Base-by-base conservation (phyloP, 140 eudicot genomes). In the Cichorium intybus region DNA sequence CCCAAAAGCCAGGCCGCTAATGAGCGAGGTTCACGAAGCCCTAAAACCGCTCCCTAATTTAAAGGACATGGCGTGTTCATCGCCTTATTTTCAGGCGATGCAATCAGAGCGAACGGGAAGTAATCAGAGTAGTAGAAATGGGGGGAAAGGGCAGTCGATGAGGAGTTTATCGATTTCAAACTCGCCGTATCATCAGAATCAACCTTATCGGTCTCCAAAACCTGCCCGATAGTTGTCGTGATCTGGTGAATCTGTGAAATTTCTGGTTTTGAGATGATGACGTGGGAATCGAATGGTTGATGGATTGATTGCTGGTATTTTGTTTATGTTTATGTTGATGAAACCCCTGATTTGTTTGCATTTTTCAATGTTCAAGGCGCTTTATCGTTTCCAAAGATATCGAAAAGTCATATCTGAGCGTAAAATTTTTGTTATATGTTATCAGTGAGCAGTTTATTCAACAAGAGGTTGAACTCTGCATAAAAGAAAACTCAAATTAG, bases 1-100 rank as follows among this genome's bases (percentile, higher is more conserved):
- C 77, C 90, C 97, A 0, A 90, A 90, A 70, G 80, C 89, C 31
- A 75, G 97, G 37, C 97, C 96, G 15, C 75, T 83, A 56, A 87
- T 90, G 97, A 90, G 95, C 57, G 90, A 90, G 77, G 86, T 35
- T 49, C 78, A 85, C 45, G 77, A 75, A 64, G 71, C 76, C 54
- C 57, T 81, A 24, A 81, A 73, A 73, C 84, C 85, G 21, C 70
- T 85, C 14, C 79, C 81, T 1, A 57, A 73, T 68, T 75, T 85
- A 37, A 82, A 82, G 64, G 94, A 85, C 60, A 79, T 85, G 86
- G 88, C 88, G 14, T 69, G 78, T 55, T 85, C 94, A 2, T 81
- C 88, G 11, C 71, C 84, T 54, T 77, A 79, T 59, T 85, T 79
- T 80, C 84, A 82, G 72, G 80, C 80, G 35, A 73, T 85, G 86